These are phyloP conservation scores for Salix brachista DNA, from an alignment of 345 rosid genomes.

Conservation along the genomic window DNA sequence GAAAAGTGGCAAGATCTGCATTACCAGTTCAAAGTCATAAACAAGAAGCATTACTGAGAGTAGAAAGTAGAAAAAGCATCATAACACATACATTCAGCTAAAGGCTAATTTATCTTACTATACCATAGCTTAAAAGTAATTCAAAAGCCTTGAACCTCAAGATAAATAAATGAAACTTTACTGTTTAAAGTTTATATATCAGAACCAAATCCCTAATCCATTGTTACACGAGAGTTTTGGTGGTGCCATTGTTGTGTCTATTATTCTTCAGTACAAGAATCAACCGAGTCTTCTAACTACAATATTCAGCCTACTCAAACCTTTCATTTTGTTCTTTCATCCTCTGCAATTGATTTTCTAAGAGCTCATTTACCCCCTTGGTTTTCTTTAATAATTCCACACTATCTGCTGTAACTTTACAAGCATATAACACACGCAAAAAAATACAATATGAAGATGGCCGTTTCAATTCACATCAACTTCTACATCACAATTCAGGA, in stretches of 20 bases:
- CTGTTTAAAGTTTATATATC: not conserved
- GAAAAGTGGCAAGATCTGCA: conserved; percentile 83
- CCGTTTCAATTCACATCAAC: not conserved
- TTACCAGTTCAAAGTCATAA: conserved; percentile 10
- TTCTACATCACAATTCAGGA: not conserved
- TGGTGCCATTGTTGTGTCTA: not conserved
- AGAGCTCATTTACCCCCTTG: not conserved
- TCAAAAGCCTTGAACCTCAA: not conserved
- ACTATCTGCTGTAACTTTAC: not conserved
- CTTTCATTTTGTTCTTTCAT: not conserved
- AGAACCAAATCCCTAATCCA: not conserved
- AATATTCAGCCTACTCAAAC: not conserved
- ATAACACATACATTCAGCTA: not conserved
- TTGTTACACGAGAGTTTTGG: not conserved
- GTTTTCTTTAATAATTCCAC: not conserved
- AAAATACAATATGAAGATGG: not conserved
- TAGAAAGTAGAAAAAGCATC: not conserved
- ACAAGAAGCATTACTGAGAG: not conserved
- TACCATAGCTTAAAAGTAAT: not conserved
- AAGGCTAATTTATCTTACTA: not conserved
- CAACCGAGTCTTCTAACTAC: not conserved
- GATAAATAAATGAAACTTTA: not conserved
- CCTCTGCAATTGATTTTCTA: not conserved
- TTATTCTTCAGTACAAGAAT: not conserved
- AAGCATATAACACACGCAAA: not conserved